Base-by-base conservation (phyloP, 345 rosid species). In the Clausena lansium region DNA sequence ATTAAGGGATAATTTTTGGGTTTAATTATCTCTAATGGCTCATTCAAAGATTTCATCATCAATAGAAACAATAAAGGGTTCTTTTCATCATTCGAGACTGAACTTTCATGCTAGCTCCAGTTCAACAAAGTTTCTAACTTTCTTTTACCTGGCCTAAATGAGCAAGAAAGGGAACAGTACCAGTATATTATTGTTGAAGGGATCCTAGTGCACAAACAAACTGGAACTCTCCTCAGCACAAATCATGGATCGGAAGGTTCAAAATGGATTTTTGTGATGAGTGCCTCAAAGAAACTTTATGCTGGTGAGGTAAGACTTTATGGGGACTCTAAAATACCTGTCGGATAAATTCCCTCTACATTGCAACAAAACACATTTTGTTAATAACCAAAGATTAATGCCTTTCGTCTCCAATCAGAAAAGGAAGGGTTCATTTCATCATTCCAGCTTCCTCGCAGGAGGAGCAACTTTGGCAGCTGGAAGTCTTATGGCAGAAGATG, bases 371-470 rank as follows among this genome's bases (percentile, higher is more conserved):
- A 33, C 7, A 7, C 11, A 65, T 7, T 7, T 30, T 17, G 58
- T 55, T 57, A 32, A 22, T 9, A 76, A 4, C 15, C 20, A 55
- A 65, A 76, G 24, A 47, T 24, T 77, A 47, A 77, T 15, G 33
- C 9, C 27, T 47, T 77, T 58, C 70, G 24, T 77, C 60, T 70
- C n/a, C 20, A 52, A 79, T 77, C 81, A 89, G 92, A 89, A 87
- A 83, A 84, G 77, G 89, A 89, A 89, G 80, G 92, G 89, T 50
- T 67, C 10, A 36, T 89, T 89, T 76, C 92, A 89, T 78, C 92
- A 89, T 80, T 89, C 90, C 25, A 89, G 90, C 82, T 89, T 87
- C 78, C 80, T 89, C 62, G 87, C 89, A 35, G 92, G 90, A 28
- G 89, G 89, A 72, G 81, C 82, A 62, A 84, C 87, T 20, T 30